phyloP scores from a whole-genome alignment of 148 eudicot genomes.

The Fagopyrum esculentum region DNA sequence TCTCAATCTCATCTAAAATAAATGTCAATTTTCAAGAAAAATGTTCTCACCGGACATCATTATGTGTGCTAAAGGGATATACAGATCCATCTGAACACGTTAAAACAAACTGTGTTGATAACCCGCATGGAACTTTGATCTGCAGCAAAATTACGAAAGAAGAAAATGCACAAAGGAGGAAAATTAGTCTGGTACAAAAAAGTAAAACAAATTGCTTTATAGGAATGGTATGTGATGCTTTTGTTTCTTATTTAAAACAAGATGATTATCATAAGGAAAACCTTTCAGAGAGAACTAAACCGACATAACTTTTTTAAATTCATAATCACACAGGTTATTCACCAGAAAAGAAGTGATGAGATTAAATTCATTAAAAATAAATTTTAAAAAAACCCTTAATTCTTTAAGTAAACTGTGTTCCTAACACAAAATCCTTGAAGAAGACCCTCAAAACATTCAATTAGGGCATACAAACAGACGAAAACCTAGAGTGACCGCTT shows the following conservation, averaged over 20 bases:
- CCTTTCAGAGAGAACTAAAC: not conserved
- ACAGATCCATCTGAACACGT: constrained; percentile 73
- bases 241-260: not conserved
- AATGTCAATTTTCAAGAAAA: not conserved
- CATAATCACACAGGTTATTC: not conserved
- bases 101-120: constrained; percentile 70
- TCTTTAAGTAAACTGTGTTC: not conserved
- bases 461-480: not conserved
- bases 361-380: not conserved
- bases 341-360: not conserved
- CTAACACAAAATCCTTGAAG: not conserved
- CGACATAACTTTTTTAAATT: not conserved
- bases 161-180: not conserved
- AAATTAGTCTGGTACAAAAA: not conserved
- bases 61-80: constrained; percentile 59
- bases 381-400: not conserved
- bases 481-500: not conserved
- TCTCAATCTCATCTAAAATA: not conserved
- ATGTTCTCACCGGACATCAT: constrained; percentile 55
- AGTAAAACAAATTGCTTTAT: not conserved
- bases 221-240: not conserved
- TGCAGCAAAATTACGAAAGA: constrained; percentile 23
- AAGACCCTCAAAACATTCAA: not conserved
- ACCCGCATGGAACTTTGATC: constrained; percentile 87
- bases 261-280: not conserved